Conservation (phyloP, 2,329 filamentous ascomycete species). For the Alternaria alternata region DNA sequence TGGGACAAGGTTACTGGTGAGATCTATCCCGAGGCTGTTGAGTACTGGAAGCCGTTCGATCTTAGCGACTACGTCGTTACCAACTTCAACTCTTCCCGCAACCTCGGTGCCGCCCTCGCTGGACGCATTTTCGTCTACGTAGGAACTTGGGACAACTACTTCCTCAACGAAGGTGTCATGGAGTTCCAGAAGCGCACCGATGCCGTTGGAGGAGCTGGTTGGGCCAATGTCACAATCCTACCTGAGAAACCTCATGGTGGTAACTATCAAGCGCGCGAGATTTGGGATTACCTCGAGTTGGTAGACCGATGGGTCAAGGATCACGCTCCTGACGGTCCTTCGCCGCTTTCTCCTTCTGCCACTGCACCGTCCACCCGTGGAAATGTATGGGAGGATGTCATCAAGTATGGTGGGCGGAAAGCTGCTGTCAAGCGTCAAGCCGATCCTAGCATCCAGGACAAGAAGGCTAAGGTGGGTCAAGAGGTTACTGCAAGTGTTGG, state of each 20-base stretch:
- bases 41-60: constrained; percentile 50
- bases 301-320: constrained; percentile 41
- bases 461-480: constrained; percentile 13
- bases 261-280: constrained; percentile 41
- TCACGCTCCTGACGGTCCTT: constrained; percentile 43
- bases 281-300: constrained; percentile 48
- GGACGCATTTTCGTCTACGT: constrained; percentile 49
- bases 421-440: constrained; percentile 47
- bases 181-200: constrained; percentile 48
- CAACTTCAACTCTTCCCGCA: constrained; percentile 44
- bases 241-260: constrained; percentile 45
- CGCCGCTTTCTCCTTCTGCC: constrained; percentile 31
- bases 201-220: constrained; percentile 41
- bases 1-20: constrained; percentile 53
- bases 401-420: constrained; percentile 41
- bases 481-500: constrained; percentile 34
- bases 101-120: constrained; percentile 44
- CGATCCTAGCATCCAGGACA: constrained; percentile 28
- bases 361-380: constrained; percentile 36
- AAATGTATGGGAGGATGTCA: constrained; percentile 48
- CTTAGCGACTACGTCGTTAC: constrained; percentile 43
- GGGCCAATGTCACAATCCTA: constrained; percentile 50
- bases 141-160: constrained; percentile 48
- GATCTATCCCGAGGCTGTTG: constrained; percentile 49
- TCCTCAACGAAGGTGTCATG: constrained; percentile 48